These are phyloP conservation scores for Candida sphagnicola DNA, from an alignment of 805 yeast species.

Conservation along the genomic window DNA sequence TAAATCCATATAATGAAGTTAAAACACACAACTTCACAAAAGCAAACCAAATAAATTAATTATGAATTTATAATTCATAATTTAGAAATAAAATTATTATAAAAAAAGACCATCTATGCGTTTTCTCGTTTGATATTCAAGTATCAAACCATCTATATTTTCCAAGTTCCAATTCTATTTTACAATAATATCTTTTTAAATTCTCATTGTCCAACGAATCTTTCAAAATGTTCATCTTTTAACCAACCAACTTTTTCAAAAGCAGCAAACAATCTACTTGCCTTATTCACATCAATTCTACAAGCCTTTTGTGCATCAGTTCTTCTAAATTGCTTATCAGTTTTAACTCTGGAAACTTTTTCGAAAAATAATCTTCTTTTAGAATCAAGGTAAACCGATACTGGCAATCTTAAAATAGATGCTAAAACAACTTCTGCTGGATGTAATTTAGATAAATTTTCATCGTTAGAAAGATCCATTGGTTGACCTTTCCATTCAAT, in stretches of 20 bases:
- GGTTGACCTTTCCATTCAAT: slow-evolving; percentile 99
- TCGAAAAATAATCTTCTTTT: slow-evolving; percentile 80
- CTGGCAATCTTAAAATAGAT: slow-evolving; percentile 83
- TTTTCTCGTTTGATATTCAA: not conserved
- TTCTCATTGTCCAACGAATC: slow-evolving; percentile 11
- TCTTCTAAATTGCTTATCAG: slow-evolving; percentile 80
- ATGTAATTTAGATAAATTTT: slow-evolving; percentile 67
- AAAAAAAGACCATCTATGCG: not conserved
- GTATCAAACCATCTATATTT: not conserved
- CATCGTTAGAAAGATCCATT: slow-evolving; percentile 82
- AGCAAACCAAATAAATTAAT: not conserved
- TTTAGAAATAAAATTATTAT: slow-evolving; percentile 3
- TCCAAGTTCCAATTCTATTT: not conserved
- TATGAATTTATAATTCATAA: not conserved
- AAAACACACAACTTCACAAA: not conserved
- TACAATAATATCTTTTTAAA: not conserved
- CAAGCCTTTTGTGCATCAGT: slow-evolving; percentile 99
- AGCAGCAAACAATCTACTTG: slow-evolving; percentile 84
- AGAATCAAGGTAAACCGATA: slow-evolving; percentile 69
- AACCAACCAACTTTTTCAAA: slow-evolving; percentile 93
- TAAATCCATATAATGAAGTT: not conserved
- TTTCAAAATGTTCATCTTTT: slow-evolving; percentile 64
- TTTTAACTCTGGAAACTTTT: slow-evolving; percentile 71
- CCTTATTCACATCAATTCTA: slow-evolving; percentile 94
- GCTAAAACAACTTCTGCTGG: slow-evolving; percentile 90